Conservation (phyloP, 345 rosid genomes). For the Gossypium anomalum region DNA sequence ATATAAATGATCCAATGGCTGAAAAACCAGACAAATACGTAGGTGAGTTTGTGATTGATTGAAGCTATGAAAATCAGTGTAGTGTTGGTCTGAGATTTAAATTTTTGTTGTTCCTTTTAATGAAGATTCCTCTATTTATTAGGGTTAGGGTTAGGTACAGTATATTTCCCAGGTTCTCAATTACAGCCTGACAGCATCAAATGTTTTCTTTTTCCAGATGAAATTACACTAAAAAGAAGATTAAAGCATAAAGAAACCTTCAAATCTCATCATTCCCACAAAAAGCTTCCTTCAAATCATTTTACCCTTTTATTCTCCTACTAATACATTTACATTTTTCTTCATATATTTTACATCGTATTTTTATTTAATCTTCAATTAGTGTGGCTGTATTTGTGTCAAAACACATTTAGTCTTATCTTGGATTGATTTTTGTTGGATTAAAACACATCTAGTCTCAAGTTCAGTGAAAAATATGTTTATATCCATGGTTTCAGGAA, state of each 20-base stretch:
- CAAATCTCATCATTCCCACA: slow-evolving; percentile 1
- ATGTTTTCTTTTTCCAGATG: background rate
- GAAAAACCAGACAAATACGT: background rate
- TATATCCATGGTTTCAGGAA: too few species aligned
- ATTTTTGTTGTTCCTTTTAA: too few species aligned
- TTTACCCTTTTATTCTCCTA: background rate
- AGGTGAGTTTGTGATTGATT: slow-evolving; percentile 4
- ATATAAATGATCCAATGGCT: too few species aligned
- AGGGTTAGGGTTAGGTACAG: background rate
- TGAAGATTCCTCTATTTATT: background rate
- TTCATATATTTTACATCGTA: background rate
- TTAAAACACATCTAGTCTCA: too few species aligned
- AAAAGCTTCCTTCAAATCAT: background rate
- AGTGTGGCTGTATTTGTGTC: too few species aligned
- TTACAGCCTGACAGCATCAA: background rate
- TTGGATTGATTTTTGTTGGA: too few species aligned
- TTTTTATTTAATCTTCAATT: too few species aligned
- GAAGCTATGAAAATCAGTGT: too few species aligned
- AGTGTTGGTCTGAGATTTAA: too few species aligned
- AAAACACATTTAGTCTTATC: too few species aligned
- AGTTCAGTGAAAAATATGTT: too few species aligned
- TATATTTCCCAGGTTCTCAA: background rate
- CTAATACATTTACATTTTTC: background rate
- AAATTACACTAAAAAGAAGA: background rate
- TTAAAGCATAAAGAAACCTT: background rate